Evolutionary conservation across 1,284 basidiomycete genomes (phyloP), one percentile per base, ranked within the genome.

Genomic region (Moesziomyces antarcticus): DNA sequence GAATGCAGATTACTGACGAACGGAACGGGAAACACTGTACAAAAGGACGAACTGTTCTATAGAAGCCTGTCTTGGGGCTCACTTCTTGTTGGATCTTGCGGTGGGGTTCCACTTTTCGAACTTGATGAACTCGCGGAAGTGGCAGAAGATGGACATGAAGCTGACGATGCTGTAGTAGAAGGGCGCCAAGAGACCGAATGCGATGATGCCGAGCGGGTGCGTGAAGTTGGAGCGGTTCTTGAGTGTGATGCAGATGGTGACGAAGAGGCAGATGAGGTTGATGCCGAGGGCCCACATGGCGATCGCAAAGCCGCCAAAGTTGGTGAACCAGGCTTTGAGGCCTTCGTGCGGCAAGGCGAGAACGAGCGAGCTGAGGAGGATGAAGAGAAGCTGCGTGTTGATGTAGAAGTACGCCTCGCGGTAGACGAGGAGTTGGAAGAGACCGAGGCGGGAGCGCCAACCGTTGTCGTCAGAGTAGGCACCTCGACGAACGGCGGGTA

Each of bases 351-450:
- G 73, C 13, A 73, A 68, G 44, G 49, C 48, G 37, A 59, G 54
- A 27, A 73, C 37, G 25, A 79, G 49, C 21, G 60, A 56, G 5
- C 73, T 73, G 18, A 79, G 0, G 1, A 78, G 62, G 40, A 81
- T 57, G 33, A 72, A 69, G 53, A 62, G 35, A 0, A 79, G 56
- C 27, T 78, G 67, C 0, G 56, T 50, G 56, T 68, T 59, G 52
- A 80, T 52, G 54, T 81, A 75, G 49, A 80, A 80, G 71, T 65
- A 81, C 7, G 65, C 45, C 37, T 80, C 79, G 20, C 78, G 58
- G 48, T 77, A 80, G 50, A 70, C 42, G 37, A 80, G 65, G 3
- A 81, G 61, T 52, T 74, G 74, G 63, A 81, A 71, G 43, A 81
- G 71, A 52, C 79, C 77, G 40, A 79, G 21, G 8, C 79, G 60